Evolutionary conservation across 2,329 filamentous ascomycete species (phyloP).

Genomic region (Leptosphaerulina australis): DNA sequence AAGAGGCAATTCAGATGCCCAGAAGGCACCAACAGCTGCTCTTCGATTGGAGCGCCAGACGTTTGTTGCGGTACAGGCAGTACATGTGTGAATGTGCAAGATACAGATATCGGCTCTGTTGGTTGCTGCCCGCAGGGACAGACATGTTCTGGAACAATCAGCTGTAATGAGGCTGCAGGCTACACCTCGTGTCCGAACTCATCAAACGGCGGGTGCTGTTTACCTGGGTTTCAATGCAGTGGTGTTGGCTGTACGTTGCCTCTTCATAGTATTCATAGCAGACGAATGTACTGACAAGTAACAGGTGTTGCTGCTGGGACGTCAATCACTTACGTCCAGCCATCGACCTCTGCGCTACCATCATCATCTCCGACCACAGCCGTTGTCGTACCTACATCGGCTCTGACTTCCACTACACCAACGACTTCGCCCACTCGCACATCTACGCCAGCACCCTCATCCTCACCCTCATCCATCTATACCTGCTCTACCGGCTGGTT

Average conservation of each 20-base stretch:
- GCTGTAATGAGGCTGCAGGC: conserved; percentile 63
- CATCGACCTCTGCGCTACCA: conserved; percentile 36
- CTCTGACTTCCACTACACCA: conserved; percentile 26
- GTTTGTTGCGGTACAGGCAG: conserved; percentile 74
- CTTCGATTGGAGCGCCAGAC: conserved; percentile 67
- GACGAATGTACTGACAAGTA: neutral
- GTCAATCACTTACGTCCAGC: conserved; percentile 39
- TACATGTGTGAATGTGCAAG: conserved; percentile 61
- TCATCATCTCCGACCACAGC: conserved; percentile 47
- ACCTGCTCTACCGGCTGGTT: conserved; percentile 54
- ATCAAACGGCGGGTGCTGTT: conserved; percentile 76
- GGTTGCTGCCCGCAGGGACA: conserved; percentile 75
- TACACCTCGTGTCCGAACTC: conserved; percentile 69
- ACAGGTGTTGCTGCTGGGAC: conserved; percentile 40
- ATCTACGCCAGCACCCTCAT: conserved; percentile 22
- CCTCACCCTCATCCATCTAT: conserved; percentile 41
- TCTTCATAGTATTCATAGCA: neutral
- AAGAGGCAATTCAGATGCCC: conserved; percentile 71
- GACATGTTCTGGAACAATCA: conserved; percentile 68
- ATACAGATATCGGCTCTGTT: conserved; percentile 69
- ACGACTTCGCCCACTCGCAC: conserved; percentile 14
- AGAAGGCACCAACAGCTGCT: conserved; percentile 67
- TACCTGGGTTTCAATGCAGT: conserved; percentile 71
- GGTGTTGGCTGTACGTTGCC: conserved; percentile 69
- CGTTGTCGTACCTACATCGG: conserved; percentile 31